Evolutionary conservation across 1,284 basidiomycete species (phyloP).

Genomic region (Rhodotorula mucilaginosa): DNA sequence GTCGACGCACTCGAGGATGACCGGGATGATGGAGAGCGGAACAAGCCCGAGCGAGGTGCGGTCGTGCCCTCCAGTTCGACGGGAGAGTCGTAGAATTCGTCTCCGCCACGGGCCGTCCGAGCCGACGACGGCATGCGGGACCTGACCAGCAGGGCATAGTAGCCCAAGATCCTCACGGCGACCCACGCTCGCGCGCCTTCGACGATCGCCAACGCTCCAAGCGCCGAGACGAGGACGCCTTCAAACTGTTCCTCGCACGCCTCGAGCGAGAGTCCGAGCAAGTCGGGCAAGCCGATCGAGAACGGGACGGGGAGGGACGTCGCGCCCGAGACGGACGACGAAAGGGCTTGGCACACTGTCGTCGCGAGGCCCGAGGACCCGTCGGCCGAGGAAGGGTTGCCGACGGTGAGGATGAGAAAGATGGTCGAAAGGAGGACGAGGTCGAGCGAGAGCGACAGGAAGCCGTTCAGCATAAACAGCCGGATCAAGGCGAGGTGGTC

Average conservation of each 20-base stretch:
- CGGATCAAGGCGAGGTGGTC: slow-evolving; percentile 23
- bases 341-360: slow-evolving; percentile 27
- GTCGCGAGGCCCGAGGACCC: slow-evolving; percentile 15
- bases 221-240: slow-evolving; percentile 5
- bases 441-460: slow-evolving; percentile 31
- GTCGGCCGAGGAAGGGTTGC: slow-evolving; percentile 9
- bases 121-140: not conserved
- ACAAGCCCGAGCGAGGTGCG: too few species aligned
- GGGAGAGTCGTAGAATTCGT: slow-evolving; percentile 23
- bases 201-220: slow-evolving; percentile 4
- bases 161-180: slow-evolving; percentile 18
- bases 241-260: slow-evolving; percentile 32
- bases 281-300: slow-evolving; percentile 14
- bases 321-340: slow-evolving; percentile 5
- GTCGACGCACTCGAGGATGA: not conserved
- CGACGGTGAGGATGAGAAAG: slow-evolving; percentile 12
- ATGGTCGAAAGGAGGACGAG: slow-evolving; percentile 19
- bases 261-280: slow-evolving; percentile 28
- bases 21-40: not conserved
- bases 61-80: slow-evolving; percentile 8
- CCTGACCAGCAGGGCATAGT: slow-evolving; percentile 6
- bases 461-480: slow-evolving; percentile 32
- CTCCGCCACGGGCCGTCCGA: not conserved
- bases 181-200: slow-evolving; percentile 14
- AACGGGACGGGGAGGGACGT: slow-evolving; percentile 1